Conservation (phyloP, 1,284 basidiomycete genomes). For the Phlebopus sp. region DNA sequence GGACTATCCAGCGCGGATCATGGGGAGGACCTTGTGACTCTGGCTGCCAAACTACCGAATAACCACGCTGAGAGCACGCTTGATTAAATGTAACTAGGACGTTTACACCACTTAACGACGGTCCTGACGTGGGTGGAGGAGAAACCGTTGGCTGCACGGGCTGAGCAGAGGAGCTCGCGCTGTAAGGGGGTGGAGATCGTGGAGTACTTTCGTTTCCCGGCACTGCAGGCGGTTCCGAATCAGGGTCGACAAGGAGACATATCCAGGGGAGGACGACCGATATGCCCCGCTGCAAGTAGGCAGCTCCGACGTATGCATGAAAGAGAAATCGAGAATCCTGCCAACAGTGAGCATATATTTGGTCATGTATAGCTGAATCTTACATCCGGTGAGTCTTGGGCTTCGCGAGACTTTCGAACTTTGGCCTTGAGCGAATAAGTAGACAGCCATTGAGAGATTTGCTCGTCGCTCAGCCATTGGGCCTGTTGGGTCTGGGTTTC, state of each 20-base stretch:
- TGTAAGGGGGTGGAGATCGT: conserved; percentile 24
- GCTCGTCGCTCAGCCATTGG: conserved; percentile 28
- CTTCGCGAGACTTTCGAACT: conserved; percentile 34
- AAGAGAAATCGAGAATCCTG: conserved; percentile 51
- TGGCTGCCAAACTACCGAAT: conserved; percentile 41
- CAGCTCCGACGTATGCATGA: conserved; percentile 50
- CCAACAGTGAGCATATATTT: conserved; percentile 5
- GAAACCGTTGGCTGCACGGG: conserved; percentile 13
- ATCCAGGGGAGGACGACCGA: conserved; percentile 45
- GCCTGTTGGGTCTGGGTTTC: conserved; percentile 28
- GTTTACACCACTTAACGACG: conserved; percentile 21
- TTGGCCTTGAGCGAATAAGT: conserved; percentile 41
- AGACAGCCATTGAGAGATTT: conserved; percentile 41
- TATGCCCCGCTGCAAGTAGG: conserved; percentile 45
- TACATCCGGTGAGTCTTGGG: conserved; percentile 37
- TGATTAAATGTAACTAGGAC: conserved; percentile 52
- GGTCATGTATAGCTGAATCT: conserved; percentile 1
- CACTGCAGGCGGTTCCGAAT: conserved; percentile 33
- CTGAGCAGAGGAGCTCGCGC: conserved; percentile 8
- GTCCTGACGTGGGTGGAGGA: conserved; percentile 14
- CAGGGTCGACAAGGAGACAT: conserved; percentile 45
- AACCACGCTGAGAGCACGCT: conserved; percentile 43
- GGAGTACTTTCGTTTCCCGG: conserved; percentile 20
- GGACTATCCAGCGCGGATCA: conserved; percentile 51
- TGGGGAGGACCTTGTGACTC: conserved; percentile 48